These are phyloP conservation scores for Effrenium voratum DNA, from an alignment of 73 alveolate genomes.

Conservation along the genomic window DNA sequence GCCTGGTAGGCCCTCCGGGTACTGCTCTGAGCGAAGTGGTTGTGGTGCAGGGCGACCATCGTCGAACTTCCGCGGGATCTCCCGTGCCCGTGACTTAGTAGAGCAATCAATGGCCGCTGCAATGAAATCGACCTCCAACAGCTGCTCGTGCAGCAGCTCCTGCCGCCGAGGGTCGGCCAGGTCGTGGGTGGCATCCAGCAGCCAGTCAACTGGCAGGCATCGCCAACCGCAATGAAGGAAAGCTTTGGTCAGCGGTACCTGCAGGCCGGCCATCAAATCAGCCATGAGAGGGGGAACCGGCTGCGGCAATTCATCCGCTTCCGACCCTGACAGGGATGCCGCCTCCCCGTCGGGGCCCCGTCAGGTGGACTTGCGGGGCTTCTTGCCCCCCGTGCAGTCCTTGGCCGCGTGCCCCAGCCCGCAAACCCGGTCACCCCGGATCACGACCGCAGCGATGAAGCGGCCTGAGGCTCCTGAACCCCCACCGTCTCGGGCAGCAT, in stretches of 20 bases:
- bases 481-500: background rate
- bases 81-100: background rate
- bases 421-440: too few species aligned
- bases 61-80: background rate
- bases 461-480: background rate
- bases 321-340: background rate
- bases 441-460: background rate
- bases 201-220: slow-evolving; percentile 13
- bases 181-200: background rate
- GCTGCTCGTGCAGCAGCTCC: background rate
- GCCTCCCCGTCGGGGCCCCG: slow-evolving; percentile 1
- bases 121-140: background rate
- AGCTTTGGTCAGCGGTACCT: background rate
- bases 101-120: background rate
- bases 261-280: background rate
- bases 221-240: background rate
- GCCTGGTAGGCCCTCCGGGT: background rate
- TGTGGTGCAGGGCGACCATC: slow-evolving; percentile 19
- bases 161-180: background rate
- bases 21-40: background rate
- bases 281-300: background rate
- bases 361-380: background rate
- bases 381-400: background rate
- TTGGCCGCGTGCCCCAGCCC: background rate
- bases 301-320: background rate